Base-by-base conservation (phyloP, 2,329 filamentous ascomycete genomes). In the Aureobasidium pullulans region DNA sequence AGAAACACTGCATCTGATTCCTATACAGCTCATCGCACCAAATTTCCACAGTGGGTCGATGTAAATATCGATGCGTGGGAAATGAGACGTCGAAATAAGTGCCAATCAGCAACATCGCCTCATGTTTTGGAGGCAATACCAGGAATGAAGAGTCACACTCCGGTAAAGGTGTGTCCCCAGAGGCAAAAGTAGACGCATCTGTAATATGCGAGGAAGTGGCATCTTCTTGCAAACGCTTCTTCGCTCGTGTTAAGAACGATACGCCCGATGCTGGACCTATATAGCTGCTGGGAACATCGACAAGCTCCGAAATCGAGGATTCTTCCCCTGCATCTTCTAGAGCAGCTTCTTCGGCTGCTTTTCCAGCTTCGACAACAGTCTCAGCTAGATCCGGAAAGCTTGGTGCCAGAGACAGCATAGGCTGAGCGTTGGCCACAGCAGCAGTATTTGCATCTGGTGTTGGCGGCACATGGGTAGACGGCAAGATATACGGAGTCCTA, bases 11-110 rank as follows among this genome's bases (percentile, higher is more conserved):
- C 37, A 15, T 31, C 15, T 29, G 57, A 34, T 19, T n/a, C n/a
- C 36, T 23, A 39, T 59, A 59, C 28, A 59, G 34, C 11, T 44
- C 57, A 11, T 59, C 32, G 28, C 49, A 39, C 57, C 57, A 59
- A 6, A 7, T 10, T 31, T 34, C 47, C 10, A 53, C 39, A 4
- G 47, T 53, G 3, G 37, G 47, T 13, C 37, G 31, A 23, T 59
- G 57, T 16, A 59, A 29, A 37, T 34, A 59, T 44, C 57, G 15
- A 13, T 52, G 48, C 1, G 57, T 53, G 6, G 57, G 57, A 37
- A 44, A 50, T 13, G 57, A 47, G 4, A 59, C 28, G 34, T 59
- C 29, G 29, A 59, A 59, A 29, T 59, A 59, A 19, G 37, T 46
- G 9, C 16, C 28, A 7, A 59, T 7, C 23, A 59, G 37, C 31